phyloP scores from a whole-genome alignment of 805 yeast genomes.

The Candida ovalis region DNA sequence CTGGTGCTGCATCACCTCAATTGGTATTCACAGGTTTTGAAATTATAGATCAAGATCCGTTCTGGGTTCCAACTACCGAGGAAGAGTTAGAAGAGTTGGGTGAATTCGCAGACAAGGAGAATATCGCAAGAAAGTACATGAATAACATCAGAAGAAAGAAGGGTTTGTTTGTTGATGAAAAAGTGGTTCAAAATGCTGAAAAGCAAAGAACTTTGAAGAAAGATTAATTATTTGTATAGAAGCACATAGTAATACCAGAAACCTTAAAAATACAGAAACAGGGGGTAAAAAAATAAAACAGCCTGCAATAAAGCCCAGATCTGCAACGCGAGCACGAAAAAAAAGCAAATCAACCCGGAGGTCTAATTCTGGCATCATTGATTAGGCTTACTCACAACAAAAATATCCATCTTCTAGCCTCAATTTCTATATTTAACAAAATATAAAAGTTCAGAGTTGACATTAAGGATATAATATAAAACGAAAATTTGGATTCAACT shows the following conservation, averaged over 20 bases:
- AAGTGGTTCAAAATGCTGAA: constrained; percentile 88
- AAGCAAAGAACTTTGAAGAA: constrained; percentile 86
- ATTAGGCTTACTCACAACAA: background rate
- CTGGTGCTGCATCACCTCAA: constrained; percentile 98
- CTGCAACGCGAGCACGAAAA: no score
- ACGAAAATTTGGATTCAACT: no score
- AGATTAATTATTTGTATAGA: constrained; percentile 30
- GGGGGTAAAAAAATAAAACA: no score
- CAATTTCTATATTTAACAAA: no score
- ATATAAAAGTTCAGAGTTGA: no score
- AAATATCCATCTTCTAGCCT: no score
- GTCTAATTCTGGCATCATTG: no score
- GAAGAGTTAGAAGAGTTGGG: constrained; percentile 94
- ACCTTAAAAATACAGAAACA: background rate
- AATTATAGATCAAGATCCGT: constrained; percentile 86
- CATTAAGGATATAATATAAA: no score
- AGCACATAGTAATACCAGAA: background rate
- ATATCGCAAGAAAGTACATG: constrained; percentile 84
- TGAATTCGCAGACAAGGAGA: constrained; percentile 87
- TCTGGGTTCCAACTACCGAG: constrained; percentile 98
- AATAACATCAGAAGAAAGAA: constrained; percentile 77
- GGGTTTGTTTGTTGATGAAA: constrained; percentile 86
- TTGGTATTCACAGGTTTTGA: constrained; percentile 87
- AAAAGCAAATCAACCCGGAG: no score
- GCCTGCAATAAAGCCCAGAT: no score